Percentiles rank a stretch among this genome's conserved stretches.
Evolutionary conservation across 2,329 filamentous ascomycete genomes (phyloP).

Genomic region (Talaromyces sp.): DNA sequence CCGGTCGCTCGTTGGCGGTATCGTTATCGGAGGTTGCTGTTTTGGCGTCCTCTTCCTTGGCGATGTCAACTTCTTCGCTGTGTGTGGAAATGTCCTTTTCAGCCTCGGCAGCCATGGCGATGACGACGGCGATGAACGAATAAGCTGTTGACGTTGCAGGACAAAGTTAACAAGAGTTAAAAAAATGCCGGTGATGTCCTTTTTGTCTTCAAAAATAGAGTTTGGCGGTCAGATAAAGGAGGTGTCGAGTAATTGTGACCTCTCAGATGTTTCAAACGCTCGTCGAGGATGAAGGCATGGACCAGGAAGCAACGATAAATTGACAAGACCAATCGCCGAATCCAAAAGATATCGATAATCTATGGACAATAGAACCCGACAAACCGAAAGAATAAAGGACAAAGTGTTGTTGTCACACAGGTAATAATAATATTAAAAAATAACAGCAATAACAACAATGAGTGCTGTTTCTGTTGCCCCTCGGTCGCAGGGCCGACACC

Average conservation of each 20-base stretch:
- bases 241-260: neutral
- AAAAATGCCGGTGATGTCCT: neutral
- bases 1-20: slow-evolving; percentile 46
- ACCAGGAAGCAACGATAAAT: neutral
- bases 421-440: neutral
- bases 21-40: slow-evolving; percentile 21
- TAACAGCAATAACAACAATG: neutral
- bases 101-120: slow-evolving; percentile 14
- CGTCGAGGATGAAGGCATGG: neutral
- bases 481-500: slow-evolving; percentile 1
- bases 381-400: neutral
- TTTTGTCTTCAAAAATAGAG: neutral
- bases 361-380: neutral
- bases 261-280: neutral
- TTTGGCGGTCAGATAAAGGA: neutral
- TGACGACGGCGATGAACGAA: slow-evolving; percentile 10
- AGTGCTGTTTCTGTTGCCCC: neutral
- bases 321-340: neutral
- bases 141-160: neutral
- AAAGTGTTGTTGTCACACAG: neutral
- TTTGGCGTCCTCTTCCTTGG: slow-evolving; percentile 16
- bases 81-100: slow-evolving; percentile 10
- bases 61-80: slow-evolving; percentile 14
- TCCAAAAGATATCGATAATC: neutral
- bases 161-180: neutral